Evolutionary conservation across 148 eudicot genomes (phyloP), one percentile per base, ranked within the genome.

Genomic region (Rhododendron henanense): DNA sequence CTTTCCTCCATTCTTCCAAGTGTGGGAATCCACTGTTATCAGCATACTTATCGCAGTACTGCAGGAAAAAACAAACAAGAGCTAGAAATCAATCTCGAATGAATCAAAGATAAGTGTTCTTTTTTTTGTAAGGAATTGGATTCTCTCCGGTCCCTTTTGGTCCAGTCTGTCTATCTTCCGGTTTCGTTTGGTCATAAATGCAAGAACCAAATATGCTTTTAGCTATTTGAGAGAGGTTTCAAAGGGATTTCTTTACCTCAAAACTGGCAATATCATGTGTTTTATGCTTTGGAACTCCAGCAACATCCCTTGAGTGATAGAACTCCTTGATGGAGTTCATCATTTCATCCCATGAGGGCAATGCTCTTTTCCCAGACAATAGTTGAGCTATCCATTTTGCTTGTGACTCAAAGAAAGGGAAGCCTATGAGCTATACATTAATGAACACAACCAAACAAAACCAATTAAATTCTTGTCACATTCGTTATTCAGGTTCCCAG

Each of bases 361-460:
- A 85, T 63, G 65, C 85, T 88, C 85, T 90, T 87, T 92, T 93
- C 63, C 95, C 96, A 15, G 96, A 89, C 67, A 94, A 78, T 61
- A 92, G 69, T 81, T 92, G 92, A 67, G 96, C 94, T 86, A 94
- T 93, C 98, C 98, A 94, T 89, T 88, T 92, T 83, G 95, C 94
- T 93, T 94, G 96, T 61, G 94, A 91, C 88, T 93, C 98, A 83
- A 95, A 95, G 95, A 95, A 93, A 69, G 96, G 96, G 63, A 95
- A 93, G 39, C 93, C 96, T 89, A 95, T 91, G 25, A 93, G 84
- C 98, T 95, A 76, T 84, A 63, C 47, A 35, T 47, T 33, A 73
- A 47, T 41, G 75, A 61, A 0, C 28, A 73, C 67, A 47, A 2
- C 31, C 44, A 53, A 59, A 13, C 6, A 25, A 21, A 18, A 44